A percentile compares a stretch with the other conserved stretches of the same genome.
Evolutionary conservation across 2,329 filamentous ascomycete species (phyloP).

Genomic region (Aaosphaeria arxii): DNA sequence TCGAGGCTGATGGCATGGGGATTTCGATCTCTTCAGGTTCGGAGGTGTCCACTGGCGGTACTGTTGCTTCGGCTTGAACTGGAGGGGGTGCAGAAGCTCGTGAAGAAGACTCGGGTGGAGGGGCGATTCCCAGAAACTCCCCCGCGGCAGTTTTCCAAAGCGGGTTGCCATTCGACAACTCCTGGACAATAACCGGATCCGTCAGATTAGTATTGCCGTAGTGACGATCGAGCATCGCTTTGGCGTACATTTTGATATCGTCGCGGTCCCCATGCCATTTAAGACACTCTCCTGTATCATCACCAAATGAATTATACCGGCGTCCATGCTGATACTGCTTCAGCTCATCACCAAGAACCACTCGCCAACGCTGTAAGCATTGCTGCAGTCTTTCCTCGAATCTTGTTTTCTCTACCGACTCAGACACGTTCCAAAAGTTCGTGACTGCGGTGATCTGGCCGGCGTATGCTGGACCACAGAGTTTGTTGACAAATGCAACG

Average conservation of each 20-base stretch:
- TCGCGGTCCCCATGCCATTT: constrained; percentile 1
- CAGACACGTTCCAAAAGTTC: constrained; percentile 1
- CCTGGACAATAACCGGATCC: constrained; percentile 2
- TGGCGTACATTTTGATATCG: constrained; percentile 1
- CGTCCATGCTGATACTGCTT: constrained; percentile 4
- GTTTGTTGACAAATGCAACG: neutral
- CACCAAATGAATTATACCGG: neutral
- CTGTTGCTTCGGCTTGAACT: neutral
- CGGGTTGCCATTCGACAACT: neutral
- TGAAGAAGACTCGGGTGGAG: neutral
- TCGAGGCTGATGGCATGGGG: neutral
- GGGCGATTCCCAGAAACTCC: neutral
- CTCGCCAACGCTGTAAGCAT: neutral
- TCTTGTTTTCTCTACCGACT: neutral
- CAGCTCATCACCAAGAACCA: neutral
- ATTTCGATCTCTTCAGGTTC: neutral
- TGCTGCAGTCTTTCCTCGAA: neutral
- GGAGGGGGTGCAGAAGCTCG: neutral
- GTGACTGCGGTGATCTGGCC: constrained; percentile 1
- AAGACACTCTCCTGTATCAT: constrained; percentile 1
- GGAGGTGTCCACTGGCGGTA: neutral
- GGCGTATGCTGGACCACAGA: neutral
- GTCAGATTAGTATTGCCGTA: neutral
- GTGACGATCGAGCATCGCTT: constrained; percentile 1
- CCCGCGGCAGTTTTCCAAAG: neutral